These are phyloP conservation scores for Fusarium sororula DNA, from an alignment of 2,329 filamentous ascomycete genomes.

Conservation along the genomic window DNA sequence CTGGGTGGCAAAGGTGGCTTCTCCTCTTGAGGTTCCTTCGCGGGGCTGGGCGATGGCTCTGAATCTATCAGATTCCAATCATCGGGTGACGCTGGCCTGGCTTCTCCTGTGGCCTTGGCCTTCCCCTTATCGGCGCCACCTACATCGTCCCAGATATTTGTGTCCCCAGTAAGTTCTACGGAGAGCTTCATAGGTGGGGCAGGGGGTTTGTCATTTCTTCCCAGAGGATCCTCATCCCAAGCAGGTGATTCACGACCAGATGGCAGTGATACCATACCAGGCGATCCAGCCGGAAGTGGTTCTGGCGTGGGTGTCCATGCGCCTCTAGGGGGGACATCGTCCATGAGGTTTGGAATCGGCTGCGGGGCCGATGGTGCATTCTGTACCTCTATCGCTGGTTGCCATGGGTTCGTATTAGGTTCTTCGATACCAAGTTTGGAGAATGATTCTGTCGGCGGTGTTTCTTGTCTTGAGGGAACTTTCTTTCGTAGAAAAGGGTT, in stretches of 20 bases:
- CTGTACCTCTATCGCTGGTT: constrained; percentile 39
- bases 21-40: constrained; percentile 11
- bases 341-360: constrained; percentile 27
- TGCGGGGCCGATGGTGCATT: constrained; percentile 20
- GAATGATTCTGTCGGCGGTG: constrained; percentile 50
- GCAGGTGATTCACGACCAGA: constrained; percentile 51
- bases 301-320: constrained; percentile 46
- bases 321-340: constrained; percentile 41
- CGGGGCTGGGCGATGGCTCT: constrained; percentile 44
- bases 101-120: constrained; percentile 42
- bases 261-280: constrained; percentile 49
- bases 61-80: constrained; percentile 64
- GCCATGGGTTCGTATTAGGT: constrained; percentile 50
- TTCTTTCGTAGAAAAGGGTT: constrained; percentile 65
- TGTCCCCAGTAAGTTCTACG: constrained; percentile 52
- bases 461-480: constrained; percentile 41
- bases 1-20: constrained; percentile 53
- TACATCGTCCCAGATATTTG: constrained; percentile 62
- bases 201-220: constrained; percentile 39
- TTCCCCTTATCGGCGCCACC: constrained; percentile 55
- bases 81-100: constrained; percentile 45
- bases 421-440: constrained; percentile 56
- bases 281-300: constrained; percentile 41
- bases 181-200: constrained; percentile 40
- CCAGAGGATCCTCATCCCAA: constrained; percentile 51